Conservation (phyloP, 2,329 filamentous ascomycete genomes). For the Pseudogymnoascus sp. region DNA sequence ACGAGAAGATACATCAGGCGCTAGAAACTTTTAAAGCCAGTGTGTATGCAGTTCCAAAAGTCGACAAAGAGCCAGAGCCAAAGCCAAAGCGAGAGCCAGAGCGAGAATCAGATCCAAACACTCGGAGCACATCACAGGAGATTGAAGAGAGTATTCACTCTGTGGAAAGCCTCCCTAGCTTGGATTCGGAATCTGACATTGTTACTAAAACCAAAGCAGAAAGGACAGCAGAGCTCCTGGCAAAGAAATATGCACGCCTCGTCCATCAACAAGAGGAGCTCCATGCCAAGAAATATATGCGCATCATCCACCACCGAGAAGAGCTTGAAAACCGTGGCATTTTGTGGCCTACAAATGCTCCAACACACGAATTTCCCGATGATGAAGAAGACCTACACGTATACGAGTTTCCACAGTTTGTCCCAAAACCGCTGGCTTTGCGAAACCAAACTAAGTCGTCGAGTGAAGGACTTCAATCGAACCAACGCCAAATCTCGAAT, state of each 20-base stretch:
- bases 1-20: background rate
- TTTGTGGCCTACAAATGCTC: background rate
- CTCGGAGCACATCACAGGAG: background rate
- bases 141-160: background rate
- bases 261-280: background rate
- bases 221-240: background rate
- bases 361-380: background rate
- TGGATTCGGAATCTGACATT: background rate
- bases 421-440: background rate
- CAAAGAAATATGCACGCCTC: background rate
- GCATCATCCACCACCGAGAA: background rate
- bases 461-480: background rate
- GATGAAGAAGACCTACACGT: background rate
- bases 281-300: background rate
- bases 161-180: background rate
- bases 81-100: background rate
- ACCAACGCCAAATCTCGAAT: background rate
- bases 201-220: background rate
- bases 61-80: background rate
- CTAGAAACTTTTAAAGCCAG: background rate
- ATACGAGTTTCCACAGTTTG: background rate
- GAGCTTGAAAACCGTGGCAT: background rate
- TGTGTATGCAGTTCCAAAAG: background rate
- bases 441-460: background rate
- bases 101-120: background rate